Base-by-base conservation (phyloP, 2,329 filamentous ascomycete genomes). In the Aspergillus sp. region DNA sequence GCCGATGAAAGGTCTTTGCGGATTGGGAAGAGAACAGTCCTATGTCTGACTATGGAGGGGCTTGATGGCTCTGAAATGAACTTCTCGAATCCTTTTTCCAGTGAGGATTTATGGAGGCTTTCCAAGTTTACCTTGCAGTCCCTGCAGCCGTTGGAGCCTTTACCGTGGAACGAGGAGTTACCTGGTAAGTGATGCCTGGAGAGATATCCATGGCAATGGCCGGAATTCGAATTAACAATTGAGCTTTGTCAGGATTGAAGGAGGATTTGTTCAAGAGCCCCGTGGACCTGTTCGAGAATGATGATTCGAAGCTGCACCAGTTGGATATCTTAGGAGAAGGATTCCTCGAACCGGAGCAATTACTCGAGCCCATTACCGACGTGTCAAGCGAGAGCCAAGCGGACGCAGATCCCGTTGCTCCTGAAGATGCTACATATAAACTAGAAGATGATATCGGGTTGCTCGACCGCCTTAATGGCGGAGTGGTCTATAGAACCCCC, bases 51-150 rank as follows among this genome's bases (percentile, higher is more conserved):
- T 19, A 56, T 42, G 42, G 65, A 65, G 62, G 57, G 64, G 35
- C 47, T 41, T 43, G 55, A 48, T 34, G 54, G 60, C 35, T 46
- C 54, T 46, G 49, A 46, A 29, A 44, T 44, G 9, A 58, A 19
- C 19, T 19, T 19, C 19, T 19, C 2, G 19, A 19, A 67, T 53
- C 63, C 65, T 1, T 69, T 69, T 50, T 63, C 59, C 12, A 60
- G 66, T 30, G 59, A 64, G 32, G 57, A 58, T 35, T 54, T 68
- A 8, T 68, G 65, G 66, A 60, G 62, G 46, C 51, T 67, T n/a
- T 67, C 64, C 2, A 63, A 57, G 42, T 70, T 71, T 46, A 60
- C 61, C 28, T 49, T 68, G 48, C 60, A 67, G 45, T 55, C 58
- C 27, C 48, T 70, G n/a, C 62, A 63, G 46, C 64, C 64, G 29